Conservation (phyloP, 1,284 basidiomycete species). For the Ustilago crameri region DNA sequence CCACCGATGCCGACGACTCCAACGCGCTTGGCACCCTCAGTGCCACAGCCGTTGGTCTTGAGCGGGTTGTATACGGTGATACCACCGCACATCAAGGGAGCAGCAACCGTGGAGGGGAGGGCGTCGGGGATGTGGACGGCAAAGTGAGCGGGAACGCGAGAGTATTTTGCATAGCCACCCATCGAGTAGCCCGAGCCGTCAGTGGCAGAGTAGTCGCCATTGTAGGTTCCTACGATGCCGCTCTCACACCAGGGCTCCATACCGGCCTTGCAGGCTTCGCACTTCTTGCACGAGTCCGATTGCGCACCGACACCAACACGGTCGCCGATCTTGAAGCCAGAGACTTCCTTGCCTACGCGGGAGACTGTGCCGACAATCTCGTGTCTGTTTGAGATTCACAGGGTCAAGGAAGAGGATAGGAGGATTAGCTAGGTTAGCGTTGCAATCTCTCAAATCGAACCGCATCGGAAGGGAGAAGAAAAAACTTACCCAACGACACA, state of each 20-base stretch:
- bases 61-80: conserved; percentile 63
- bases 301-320: conserved; percentile 76
- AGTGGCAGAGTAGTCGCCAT: conserved; percentile 70
- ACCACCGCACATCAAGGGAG: conserved; percentile 64
- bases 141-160: conserved; percentile 58
- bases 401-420: too few species aligned
- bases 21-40: conserved; percentile 53
- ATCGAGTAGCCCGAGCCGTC: conserved; percentile 66
- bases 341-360: conserved; percentile 70
- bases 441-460: neutral
- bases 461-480: neutral
- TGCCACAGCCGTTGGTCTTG: conserved; percentile 57
- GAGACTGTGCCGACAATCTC: conserved; percentile 74
- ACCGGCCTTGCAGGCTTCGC: conserved; percentile 72
- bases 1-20: conserved; percentile 63
- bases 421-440: too few species aligned
- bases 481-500: conserved; percentile 39
- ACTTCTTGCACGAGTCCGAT: conserved; percentile 73
- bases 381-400: conserved; percentile 68
- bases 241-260: conserved; percentile 52
- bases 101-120: conserved; percentile 58
- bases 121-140: conserved; percentile 64
- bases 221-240: conserved; percentile 63
- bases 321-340: conserved; percentile 74
- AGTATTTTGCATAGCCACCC: conserved; percentile 60